Percentiles rank a stretch among this genome's conserved stretches.
Conservation (phyloP, 106 monocot genomes). For the Apostasia shenzhenica region DNA sequence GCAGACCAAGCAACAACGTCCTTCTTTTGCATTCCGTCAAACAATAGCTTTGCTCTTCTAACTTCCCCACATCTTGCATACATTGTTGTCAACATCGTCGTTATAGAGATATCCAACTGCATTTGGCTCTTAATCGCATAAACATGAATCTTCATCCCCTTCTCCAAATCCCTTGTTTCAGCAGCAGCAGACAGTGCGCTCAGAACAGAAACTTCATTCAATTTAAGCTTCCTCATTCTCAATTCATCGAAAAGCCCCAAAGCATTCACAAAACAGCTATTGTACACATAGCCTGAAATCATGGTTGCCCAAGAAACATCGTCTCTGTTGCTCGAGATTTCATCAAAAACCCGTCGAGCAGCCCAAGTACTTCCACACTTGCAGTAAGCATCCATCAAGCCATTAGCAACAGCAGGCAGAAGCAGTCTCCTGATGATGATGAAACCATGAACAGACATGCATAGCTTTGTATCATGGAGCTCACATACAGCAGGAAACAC, state of each 20-base stretch:
- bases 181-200: slow-evolving; percentile 60
- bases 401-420: slow-evolving; percentile 33
- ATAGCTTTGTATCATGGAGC: slow-evolving; percentile 20
- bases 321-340: slow-evolving; percentile 27
- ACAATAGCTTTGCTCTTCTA: slow-evolving; percentile 36
- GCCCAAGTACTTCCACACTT: slow-evolving; percentile 36
- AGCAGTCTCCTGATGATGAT: slow-evolving; percentile 28
- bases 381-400: slow-evolving; percentile 63
- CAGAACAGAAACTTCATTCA: slow-evolving; percentile 46
- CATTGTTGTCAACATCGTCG: slow-evolving; percentile 52
- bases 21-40: slow-evolving; percentile 41
- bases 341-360: slow-evolving; percentile 46
- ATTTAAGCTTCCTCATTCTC: slow-evolving; percentile 11
- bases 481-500: slow-evolving; percentile 55
- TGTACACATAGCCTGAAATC: slow-evolving; percentile 57
- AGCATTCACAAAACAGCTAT: slow-evolving; percentile 35
- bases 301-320: slow-evolving; percentile 65
- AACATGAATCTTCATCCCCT: slow-evolving; percentile 41
- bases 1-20: slow-evolving; percentile 82
- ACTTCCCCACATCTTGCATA: slow-evolving; percentile 54
- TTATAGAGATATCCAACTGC: slow-evolving; percentile 28
- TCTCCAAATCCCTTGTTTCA: slow-evolving; percentile 46
- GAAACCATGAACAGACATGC: slow-evolving; percentile 48
- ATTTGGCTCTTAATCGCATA: slow-evolving; percentile 24
- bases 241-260: slow-evolving; percentile 48